Percentiles rank a stretch among this genome's conserved stretches.
These are phyloP conservation scores for Penicillium glabrum DNA, from an alignment of 2,329 filamentous ascomycete species.

Conservation along the genomic window DNA sequence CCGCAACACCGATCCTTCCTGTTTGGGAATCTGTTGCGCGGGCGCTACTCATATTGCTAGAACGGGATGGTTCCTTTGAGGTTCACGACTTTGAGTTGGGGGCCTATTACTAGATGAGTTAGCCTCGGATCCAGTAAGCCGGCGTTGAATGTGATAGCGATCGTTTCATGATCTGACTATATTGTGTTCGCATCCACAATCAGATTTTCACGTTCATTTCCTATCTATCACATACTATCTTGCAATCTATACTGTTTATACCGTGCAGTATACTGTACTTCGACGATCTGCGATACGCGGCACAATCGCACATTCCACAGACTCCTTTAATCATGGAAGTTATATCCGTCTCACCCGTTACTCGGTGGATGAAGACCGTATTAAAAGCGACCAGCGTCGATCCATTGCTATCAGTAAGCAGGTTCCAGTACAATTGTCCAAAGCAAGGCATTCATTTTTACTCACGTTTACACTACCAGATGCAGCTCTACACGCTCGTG, in stretches of 20 bases:
- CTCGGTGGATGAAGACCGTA: neutral
- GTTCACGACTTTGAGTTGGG: neutral
- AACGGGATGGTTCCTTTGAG: neutral
- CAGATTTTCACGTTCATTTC: no score
- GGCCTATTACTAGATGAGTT: neutral
- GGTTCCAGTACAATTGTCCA: neutral
- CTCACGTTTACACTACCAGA: neutral
- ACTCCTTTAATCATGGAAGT: neutral
- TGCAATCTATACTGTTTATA: neutral
- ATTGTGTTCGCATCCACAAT: no score
- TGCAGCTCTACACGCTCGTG: neutral
- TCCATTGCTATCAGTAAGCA: neutral
- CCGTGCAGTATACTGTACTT: neutral
- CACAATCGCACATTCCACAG: neutral
- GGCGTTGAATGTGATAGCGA: neutral
- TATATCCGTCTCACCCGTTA: neutral
- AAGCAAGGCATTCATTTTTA: neutral
- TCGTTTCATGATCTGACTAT: no score
- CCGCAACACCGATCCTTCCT: neutral
- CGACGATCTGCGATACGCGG: neutral
- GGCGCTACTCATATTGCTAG: neutral
- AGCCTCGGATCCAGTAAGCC: neutral
- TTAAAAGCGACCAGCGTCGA: neutral
- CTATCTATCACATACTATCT: neutral
- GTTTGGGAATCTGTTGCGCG: neutral